Evolutionary conservation across 176 grass and related monocot species (phyloP).

Genomic region (Saccharum officinarum): DNA sequence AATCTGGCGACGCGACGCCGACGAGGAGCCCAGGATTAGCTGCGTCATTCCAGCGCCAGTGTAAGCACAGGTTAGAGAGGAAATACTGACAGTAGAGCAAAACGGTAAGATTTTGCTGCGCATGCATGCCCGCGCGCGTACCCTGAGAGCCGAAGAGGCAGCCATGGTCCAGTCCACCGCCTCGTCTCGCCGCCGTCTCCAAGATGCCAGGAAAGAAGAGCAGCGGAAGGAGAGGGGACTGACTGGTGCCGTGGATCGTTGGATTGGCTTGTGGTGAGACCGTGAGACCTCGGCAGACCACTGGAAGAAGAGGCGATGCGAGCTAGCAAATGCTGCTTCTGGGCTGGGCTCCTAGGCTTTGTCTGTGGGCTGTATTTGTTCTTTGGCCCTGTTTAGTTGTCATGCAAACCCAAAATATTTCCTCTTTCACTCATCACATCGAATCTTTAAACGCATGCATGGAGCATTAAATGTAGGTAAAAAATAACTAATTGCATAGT

Average conservation of each 20-base stretch:
- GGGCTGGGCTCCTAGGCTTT: background rate
- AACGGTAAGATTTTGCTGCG: background rate
- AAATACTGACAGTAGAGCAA: background rate
- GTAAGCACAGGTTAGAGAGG: slow-evolving; percentile 22
- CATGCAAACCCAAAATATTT: no score
- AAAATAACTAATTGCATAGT: no score
- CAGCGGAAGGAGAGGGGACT: background rate
- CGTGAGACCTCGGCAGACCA: background rate
- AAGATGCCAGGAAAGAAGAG: slow-evolving; percentile 9
- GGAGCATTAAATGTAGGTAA: no score
- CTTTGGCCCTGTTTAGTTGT: no score
- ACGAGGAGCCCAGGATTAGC: slow-evolving; percentile 89
- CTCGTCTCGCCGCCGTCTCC: slow-evolving; percentile 4
- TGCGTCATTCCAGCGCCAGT: slow-evolving; percentile 30
- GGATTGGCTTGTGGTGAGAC: background rate
- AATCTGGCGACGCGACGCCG: slow-evolving; percentile 80
- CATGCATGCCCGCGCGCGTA: slow-evolving; percentile 8
- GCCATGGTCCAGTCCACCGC: slow-evolving; percentile 31
- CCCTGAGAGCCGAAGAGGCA: slow-evolving; percentile 49
- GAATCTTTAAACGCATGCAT: no score
- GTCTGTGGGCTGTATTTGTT: background rate
- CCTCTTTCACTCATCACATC: no score
- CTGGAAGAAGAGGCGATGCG: background rate
- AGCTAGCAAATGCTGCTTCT: background rate
- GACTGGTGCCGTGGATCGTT: background rate